Conservation (phyloP, 805 yeast genomes). For the Candida quercuum region DNA sequence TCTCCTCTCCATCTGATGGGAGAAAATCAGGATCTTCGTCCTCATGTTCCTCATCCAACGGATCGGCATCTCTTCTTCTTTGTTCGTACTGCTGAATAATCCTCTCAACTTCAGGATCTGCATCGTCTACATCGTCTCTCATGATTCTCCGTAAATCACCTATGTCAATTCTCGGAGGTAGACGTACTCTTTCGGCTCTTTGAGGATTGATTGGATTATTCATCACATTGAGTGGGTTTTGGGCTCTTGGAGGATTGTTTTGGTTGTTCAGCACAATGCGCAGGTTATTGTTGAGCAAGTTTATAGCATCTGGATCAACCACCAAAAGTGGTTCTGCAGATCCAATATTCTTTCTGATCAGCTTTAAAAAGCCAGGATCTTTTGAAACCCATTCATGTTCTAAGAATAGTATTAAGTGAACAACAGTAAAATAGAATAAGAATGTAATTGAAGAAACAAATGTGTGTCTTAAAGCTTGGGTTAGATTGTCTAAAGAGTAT, state of each 20-base stretch:
- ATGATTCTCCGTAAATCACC: constrained; percentile 5
- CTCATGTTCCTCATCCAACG: constrained; percentile 22
- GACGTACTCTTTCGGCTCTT: no score
- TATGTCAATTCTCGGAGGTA: constrained; percentile 4
- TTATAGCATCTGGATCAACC: neutral
- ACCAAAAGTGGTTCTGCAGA: constrained; percentile 18
- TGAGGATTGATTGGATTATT: no score
- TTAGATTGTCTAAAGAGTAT: constrained; percentile 6
- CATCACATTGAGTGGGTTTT: no score
- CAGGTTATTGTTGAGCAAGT: neutral
- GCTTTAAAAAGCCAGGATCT: constrained; percentile 62
- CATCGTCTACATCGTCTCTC: constrained; percentile 1
- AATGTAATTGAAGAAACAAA: constrained; percentile 27
- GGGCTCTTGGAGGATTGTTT: no score
- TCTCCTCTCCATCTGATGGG: constrained; percentile 17
- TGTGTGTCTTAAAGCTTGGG: constrained; percentile 3
- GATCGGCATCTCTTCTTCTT: neutral
- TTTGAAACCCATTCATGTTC: constrained; percentile 68
- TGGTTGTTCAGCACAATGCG: no score
- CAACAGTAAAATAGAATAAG: constrained; percentile 33
- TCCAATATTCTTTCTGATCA: constrained; percentile 57
- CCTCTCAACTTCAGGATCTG: no score
- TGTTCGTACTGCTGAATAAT: no score
- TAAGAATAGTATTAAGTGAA: constrained; percentile 43
- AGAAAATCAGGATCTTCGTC: constrained; percentile 26